phyloP scores from a whole-genome alignment of 2,329 filamentous ascomycete genomes.

The Leptographium galeiforme region DNA sequence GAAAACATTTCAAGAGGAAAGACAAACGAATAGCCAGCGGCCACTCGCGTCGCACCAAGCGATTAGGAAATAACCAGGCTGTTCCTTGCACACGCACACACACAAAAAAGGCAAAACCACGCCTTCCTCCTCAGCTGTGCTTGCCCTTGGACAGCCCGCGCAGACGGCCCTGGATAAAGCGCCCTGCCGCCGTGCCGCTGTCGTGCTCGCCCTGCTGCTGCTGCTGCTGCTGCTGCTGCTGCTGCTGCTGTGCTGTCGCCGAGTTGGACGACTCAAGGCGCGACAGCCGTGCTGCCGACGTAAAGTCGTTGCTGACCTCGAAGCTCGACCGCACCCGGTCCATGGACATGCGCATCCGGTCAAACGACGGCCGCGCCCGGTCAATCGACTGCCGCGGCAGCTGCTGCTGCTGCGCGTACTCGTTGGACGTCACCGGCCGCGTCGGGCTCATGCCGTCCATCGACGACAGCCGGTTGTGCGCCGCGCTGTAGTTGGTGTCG shows the following conservation, averaged over 20 bases:
- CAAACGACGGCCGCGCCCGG: slow-evolving; percentile 68
- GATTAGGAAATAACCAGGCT: too few species aligned
- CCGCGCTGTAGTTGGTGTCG: slow-evolving; percentile 60
- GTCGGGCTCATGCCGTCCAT: slow-evolving; percentile 50
- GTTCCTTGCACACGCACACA: too few species aligned
- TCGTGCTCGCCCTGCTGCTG: too few species aligned
- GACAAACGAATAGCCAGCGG: too few species aligned
- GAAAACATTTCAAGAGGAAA: slow-evolving; percentile 12
- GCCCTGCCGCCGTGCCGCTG: slow-evolving; percentile 2
- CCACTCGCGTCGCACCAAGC: too few species aligned
- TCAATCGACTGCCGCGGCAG: slow-evolving; percentile 38
- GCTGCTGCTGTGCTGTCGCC: not conserved
- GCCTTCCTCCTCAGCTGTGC: not conserved
- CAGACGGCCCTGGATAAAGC: slow-evolving; percentile 13
- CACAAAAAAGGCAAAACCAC: not conserved
- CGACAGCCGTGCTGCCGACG: slow-evolving; percentile 71
- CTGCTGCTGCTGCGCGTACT: not conserved
- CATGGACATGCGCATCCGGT: slow-evolving; percentile 75
- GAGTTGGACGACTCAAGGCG: slow-evolving; percentile 66
- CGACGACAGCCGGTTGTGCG: slow-evolving; percentile 8
- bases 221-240: not conserved
- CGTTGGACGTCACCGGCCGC: slow-evolving; percentile 29
- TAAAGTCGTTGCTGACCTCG: slow-evolving; percentile 82
- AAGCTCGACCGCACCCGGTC: slow-evolving; percentile 74
- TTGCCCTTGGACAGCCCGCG: slow-evolving; percentile 15